Conservation (phyloP, 176 grass and related monocot genomes). For the Areca catechu region DNA sequence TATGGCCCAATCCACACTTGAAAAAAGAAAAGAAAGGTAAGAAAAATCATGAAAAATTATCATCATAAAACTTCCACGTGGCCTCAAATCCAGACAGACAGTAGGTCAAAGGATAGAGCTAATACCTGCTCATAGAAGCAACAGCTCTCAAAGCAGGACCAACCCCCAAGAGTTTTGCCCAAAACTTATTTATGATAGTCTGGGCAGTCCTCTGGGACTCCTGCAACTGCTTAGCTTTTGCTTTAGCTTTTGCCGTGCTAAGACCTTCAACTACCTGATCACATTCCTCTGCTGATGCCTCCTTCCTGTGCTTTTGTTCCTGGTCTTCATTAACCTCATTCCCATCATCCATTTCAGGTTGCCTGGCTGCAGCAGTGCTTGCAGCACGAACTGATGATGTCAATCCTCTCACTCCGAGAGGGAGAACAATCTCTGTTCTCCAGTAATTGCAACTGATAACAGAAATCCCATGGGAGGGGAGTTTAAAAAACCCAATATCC, state of each 20-base stretch:
- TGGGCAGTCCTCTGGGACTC: constrained; percentile 46
- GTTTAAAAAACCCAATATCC: background rate
- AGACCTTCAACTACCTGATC: constrained; percentile 89
- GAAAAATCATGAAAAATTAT: background rate
- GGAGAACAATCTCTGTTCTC: constrained; percentile 26
- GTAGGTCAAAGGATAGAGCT: constrained; percentile 4
- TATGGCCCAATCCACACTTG: constrained; percentile 66
- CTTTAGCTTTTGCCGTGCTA: constrained; percentile 78
- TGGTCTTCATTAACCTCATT: constrained; percentile 41
- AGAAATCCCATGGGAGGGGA: background rate
- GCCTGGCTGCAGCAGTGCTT: constrained; percentile 34
- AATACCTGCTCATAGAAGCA: constrained; percentile 96
- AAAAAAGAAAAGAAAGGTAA: background rate
- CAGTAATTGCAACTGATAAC: constrained; percentile 3
- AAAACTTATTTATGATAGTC: constrained; percentile 44
- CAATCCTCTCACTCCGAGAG: constrained; percentile 50
- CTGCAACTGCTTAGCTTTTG: constrained; percentile 60
- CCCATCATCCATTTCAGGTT: constrained; percentile 16
- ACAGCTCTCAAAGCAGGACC: constrained; percentile 60
- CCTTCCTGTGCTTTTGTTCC: constrained; percentile 39
- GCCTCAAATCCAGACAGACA: constrained; percentile 1
- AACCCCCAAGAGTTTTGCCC: constrained; percentile 62
- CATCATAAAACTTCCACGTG: background rate
- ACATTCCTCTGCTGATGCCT: constrained; percentile 80
- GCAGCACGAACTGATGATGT: constrained; percentile 24